Evolutionary conservation across 1,139 yeast species (phyloP).

Genomic region (Lodderomyces oxycetoniae): DNA sequence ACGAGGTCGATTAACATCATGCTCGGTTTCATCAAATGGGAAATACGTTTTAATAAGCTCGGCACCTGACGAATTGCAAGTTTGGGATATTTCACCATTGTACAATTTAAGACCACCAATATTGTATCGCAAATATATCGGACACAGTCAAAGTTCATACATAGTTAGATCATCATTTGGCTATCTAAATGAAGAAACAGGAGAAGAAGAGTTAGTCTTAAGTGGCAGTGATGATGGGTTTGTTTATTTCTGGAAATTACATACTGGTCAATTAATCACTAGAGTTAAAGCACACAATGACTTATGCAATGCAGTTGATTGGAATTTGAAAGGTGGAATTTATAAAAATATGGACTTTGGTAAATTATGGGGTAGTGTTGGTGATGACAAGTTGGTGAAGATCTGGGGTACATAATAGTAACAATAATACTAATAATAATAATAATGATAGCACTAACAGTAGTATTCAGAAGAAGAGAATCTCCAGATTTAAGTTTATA

Average conservation of each 20-base stretch:
- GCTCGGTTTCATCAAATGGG: constrained; percentile 38
- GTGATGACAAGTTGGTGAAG: constrained; percentile 70
- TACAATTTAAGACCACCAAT: constrained; percentile 23
- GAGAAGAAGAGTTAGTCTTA: constrained; percentile 60
- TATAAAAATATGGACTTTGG: constrained; percentile 31
- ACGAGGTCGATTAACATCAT: constrained; percentile 36
- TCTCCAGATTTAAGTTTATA: not conserved
- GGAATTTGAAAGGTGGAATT: constrained; percentile 46
- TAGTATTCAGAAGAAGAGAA: too few relatives aligned
- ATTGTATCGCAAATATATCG: constrained; percentile 58
- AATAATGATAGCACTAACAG: too few relatives aligned
- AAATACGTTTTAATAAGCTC: constrained; percentile 57
- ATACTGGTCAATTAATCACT: constrained; percentile 65
- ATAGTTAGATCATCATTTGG: constrained; percentile 82
- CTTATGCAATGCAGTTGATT: constrained; percentile 70
- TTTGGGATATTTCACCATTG: constrained; percentile 55
- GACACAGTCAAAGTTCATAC: constrained; percentile 66
- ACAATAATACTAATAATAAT: not conserved
- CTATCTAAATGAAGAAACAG: constrained; percentile 28
- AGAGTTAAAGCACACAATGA: constrained; percentile 58
- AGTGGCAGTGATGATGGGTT: constrained; percentile 84
- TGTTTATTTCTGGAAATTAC: constrained; percentile 76
- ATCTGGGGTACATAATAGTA: constrained; percentile 48
- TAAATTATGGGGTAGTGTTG: constrained; percentile 71
- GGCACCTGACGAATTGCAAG: constrained; percentile 73